Evolutionary conservation across 441 rosid species (phyloP).

Genomic region (Macaranga tanarius): DNA sequence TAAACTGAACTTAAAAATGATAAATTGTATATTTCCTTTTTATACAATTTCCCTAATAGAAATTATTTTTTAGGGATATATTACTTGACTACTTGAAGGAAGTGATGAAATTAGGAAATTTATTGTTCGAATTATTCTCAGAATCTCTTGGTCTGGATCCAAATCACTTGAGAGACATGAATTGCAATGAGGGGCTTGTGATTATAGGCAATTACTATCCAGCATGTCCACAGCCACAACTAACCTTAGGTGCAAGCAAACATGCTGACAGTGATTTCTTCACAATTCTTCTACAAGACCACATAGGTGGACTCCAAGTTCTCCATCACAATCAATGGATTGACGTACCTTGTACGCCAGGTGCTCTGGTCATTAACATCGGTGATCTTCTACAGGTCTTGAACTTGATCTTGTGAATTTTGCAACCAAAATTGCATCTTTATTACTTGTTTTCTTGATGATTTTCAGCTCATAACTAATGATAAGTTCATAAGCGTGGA

Average conservation of each 20-base stretch:
- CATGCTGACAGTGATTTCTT: constrained; percentile 50
- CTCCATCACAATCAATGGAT: constrained; percentile 46
- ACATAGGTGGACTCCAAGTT: constrained; percentile 63
- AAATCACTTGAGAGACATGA: constrained; percentile 44
- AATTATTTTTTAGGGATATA: constrained; percentile 37
- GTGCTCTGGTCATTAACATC: constrained; percentile 45
- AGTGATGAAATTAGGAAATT: constrained; percentile 35
- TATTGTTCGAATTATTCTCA: constrained; percentile 43
- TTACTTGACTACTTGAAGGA: constrained; percentile 38
- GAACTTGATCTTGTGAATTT: background rate
- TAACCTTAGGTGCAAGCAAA: constrained; percentile 42
- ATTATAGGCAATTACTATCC: constrained; percentile 54
- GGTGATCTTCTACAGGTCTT: constrained; percentile 58
- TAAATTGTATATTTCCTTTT: too few relatives aligned
- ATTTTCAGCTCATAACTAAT: constrained; percentile 46
- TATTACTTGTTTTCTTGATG: background rate
- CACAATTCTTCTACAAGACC: constrained; percentile 55
- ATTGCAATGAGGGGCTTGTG: constrained; percentile 35
- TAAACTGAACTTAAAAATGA: too few relatives aligned
- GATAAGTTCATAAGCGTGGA: constrained; percentile 54
- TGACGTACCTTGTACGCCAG: constrained; percentile 45
- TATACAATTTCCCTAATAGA: background rate
- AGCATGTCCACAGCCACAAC: constrained; percentile 51
- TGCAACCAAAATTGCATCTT: background rate
- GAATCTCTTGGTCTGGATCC: constrained; percentile 55